Evolutionary conservation across 495 filamentous ascomycete genomes (phyloP).

Genomic region (Tuber magnatum): DNA sequence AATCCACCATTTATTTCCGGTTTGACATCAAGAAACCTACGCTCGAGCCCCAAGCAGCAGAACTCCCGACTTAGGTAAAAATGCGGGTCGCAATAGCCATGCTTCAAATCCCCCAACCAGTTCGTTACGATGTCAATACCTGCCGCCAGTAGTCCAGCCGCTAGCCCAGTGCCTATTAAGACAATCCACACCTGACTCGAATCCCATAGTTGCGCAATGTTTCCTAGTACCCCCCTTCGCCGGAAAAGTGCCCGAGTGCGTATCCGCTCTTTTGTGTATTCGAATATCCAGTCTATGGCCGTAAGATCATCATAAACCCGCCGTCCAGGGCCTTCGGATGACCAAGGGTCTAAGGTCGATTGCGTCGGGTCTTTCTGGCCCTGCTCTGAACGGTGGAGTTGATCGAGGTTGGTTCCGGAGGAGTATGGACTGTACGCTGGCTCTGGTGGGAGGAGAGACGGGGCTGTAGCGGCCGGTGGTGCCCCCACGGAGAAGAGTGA

Average conservation of each 20-base stretch:
- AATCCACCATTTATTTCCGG: background rate
- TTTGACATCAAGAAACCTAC: constrained; percentile 41
- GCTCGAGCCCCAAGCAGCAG: constrained; percentile 87
- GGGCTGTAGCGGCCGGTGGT: background rate
- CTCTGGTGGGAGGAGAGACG: constrained; percentile 22
- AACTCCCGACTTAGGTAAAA: constrained; percentile 88
- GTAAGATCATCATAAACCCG: constrained; percentile 95
- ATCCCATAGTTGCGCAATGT: constrained; percentile 65
- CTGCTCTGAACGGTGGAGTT: constrained; percentile 4
- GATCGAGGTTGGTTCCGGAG: constrained; percentile 16
- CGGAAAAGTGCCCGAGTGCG: constrained; percentile 67
- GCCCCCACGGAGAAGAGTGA: constrained; percentile 26
- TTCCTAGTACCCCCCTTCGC: constrained; percentile 64
- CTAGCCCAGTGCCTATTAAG: constrained; percentile 61
- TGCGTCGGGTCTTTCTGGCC: constrained; percentile 17
- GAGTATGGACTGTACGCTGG: constrained; percentile 27
- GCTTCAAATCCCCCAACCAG: constrained; percentile 90
- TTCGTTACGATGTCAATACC: constrained; percentile 86
- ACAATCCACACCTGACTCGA: constrained; percentile 87
- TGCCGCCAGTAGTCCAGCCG: constrained; percentile 76
- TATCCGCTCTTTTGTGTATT: constrained; percentile 94
- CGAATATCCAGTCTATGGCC: constrained; percentile 99
- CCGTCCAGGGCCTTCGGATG: constrained; percentile 80
- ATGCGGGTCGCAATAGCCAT: constrained; percentile 71
- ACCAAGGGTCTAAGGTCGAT: constrained; percentile 58